Evolutionary conservation across 129 eudicot genomes (phyloP), one percentile per base, ranked within the genome.

Genomic region (Lonicera japonica): DNA sequence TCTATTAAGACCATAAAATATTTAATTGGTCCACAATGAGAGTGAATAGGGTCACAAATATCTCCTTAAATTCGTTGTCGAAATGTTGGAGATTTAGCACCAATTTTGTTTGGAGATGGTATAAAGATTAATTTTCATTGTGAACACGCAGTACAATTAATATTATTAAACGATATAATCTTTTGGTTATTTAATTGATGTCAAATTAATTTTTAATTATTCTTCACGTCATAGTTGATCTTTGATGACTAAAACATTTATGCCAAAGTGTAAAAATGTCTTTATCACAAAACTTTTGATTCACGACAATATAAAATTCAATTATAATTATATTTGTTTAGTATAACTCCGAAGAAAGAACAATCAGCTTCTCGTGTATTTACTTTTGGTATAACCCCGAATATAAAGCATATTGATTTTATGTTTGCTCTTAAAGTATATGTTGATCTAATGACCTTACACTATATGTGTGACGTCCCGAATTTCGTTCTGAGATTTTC

Each of bases 191-290:
- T 40, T 36, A 68, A 57, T 12, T 34, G 8, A 41, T 56, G 64
- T 41, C 72, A 67, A 8, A 4, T 43, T 56, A 68, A 57, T 47
- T 68, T n/a, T 56, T 21, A 56, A 55, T 55, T 10, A 57, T 55
- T 55, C 22, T 67, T 19, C 63, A 22, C 64, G 21, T 67, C 72
- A 56, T 67, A 16, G 11, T 67, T 20, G 41, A 56, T 3, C 73
- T 17, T 13, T 25, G 57, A 58, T 57, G 57, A 19, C 57, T 20
- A n/a, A n/a, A n/a, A n/a, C n/a, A n/a, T n/a, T n/a, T n/a, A n/a
- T n/a, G n/a, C n/a, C n/a, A n/a, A n/a, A n/a, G n/a, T n/a, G n/a
- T n/a, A n/a, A n/a, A n/a, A 2, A 56, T 8, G 21, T 22, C 23
- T 0, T 19, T 0, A 53, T 65, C 9, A 18, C 17, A 55, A 23